These are phyloP conservation scores for Neurospora intermedia DNA, from an alignment of 495 filamentous ascomycete species.

Conservation along the genomic window DNA sequence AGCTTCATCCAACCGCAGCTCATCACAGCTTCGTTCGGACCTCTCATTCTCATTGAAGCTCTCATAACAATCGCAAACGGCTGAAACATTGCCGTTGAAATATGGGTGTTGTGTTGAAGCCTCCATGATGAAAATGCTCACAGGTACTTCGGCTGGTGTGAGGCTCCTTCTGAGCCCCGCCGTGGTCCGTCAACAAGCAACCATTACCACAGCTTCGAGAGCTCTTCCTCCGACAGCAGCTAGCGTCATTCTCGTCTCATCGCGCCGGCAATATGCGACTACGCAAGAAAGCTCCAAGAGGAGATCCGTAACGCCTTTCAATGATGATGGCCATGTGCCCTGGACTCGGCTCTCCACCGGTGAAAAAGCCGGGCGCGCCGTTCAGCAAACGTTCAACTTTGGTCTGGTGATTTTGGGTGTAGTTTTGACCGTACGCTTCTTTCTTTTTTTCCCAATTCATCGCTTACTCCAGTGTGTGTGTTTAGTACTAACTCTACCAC, in stretches of 20 bases:
- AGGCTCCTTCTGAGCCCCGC: constrained; percentile 2
- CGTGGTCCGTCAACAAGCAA: constrained; percentile 3
- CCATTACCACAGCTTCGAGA: neutral
- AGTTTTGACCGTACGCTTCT: constrained; percentile 54
- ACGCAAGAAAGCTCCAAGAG: constrained; percentile 26
- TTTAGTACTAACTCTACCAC: neutral
- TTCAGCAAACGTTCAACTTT: constrained; percentile 85
- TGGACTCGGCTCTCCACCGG: constrained; percentile 63
- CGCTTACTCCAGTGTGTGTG: too few relatives aligned
- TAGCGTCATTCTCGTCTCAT: constrained; percentile 6
- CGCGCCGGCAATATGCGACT: constrained; percentile 19
- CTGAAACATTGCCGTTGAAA: constrained; percentile 10
- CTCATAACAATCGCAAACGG: neutral
- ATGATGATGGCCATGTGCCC: constrained; percentile 67
- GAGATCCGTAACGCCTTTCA: constrained; percentile 65
- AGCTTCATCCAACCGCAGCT: constrained; percentile 1
- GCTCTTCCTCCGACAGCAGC: neutral
- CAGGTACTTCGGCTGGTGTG: constrained; percentile 1
- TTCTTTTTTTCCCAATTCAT: neutral
- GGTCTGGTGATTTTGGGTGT: constrained; percentile 64
- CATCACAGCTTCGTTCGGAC: neutral
- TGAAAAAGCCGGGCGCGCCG: constrained; percentile 78
- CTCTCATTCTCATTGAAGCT: neutral
- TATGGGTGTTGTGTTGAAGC: constrained; percentile 15
- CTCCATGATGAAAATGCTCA: constrained; percentile 18